Conservation (phyloP, 345 rosid species). For the Eutrema yunnanense region DNA sequence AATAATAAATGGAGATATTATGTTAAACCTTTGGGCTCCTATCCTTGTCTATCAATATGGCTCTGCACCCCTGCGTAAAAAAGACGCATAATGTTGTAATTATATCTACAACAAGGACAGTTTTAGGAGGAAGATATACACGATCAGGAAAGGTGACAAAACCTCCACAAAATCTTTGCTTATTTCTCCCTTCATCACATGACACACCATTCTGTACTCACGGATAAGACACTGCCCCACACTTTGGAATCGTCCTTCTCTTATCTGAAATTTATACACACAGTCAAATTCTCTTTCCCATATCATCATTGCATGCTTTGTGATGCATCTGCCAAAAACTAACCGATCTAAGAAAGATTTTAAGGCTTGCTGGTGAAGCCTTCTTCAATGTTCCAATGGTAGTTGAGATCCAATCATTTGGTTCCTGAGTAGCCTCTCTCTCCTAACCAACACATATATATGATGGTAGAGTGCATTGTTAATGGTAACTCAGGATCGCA, state of each 20-base stretch:
- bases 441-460: slow-evolving; percentile 35
- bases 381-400: slow-evolving; percentile 48
- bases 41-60: slow-evolving; percentile 76
- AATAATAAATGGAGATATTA: neutral
- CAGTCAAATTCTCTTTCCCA: neutral
- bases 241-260: slow-evolving; percentile 79
- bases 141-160: neutral
- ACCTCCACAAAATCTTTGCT: slow-evolving; percentile 87
- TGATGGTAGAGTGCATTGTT: neutral
- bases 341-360: slow-evolving; percentile 75
- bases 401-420: slow-evolving; percentile 50
- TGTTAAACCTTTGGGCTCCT: slow-evolving; percentile 64
- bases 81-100: neutral
- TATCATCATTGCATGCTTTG: neutral
- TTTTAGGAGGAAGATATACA: neutral
- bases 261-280: slow-evolving; percentile 46
- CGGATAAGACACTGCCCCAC: slow-evolving; percentile 72
- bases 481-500: neutral
- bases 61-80: slow-evolving; percentile 75
- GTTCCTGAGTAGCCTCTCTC: slow-evolving; percentile 32
- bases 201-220: slow-evolving; percentile 78
- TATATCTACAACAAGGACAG: neutral
- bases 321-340: neutral
- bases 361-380: slow-evolving; percentile 88
- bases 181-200: slow-evolving; percentile 55